phyloP scores from a whole-genome alignment of 306 rosid genomes.

The Vachellia pachyceras region DNA sequence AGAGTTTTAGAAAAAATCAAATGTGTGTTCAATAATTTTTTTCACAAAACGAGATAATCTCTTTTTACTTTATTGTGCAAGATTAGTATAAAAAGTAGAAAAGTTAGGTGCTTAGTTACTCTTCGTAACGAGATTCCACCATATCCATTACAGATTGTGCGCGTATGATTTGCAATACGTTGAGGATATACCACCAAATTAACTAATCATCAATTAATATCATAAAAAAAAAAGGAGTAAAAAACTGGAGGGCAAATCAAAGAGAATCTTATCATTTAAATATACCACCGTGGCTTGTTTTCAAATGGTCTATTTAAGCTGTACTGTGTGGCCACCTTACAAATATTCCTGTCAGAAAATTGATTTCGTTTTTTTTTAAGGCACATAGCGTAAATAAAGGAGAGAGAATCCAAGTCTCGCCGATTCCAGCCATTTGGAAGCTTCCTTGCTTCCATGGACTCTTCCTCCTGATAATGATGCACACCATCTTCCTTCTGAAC shows the following conservation, averaged over 20 bases:
- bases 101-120: neutral
- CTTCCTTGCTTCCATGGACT: constrained; percentile 37
- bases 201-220: neutral
- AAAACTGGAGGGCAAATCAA: neutral
- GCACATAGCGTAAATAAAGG: neutral
- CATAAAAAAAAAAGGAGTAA: neutral
- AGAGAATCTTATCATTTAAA: neutral
- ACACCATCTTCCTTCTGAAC: neutral
- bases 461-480: constrained; percentile 19
- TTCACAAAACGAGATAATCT: too few species aligned
- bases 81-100: too few species aligned
- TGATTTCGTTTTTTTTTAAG: too few species aligned
- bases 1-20: too few species aligned
- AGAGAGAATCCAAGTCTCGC: neutral
- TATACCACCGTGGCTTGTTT: neutral
- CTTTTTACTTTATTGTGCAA: too few species aligned
- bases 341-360: neutral
- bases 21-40: too few species aligned
- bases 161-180: too few species aligned
- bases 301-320: neutral
- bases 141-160: neutral
- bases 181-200: neutral
- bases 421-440: constrained; percentile 44
- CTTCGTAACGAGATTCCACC: neutral
- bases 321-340: neutral